Evolutionary conservation across 495 filamentous ascomycete genomes (phyloP).

Genomic region (Penicillium cinerascens): DNA sequence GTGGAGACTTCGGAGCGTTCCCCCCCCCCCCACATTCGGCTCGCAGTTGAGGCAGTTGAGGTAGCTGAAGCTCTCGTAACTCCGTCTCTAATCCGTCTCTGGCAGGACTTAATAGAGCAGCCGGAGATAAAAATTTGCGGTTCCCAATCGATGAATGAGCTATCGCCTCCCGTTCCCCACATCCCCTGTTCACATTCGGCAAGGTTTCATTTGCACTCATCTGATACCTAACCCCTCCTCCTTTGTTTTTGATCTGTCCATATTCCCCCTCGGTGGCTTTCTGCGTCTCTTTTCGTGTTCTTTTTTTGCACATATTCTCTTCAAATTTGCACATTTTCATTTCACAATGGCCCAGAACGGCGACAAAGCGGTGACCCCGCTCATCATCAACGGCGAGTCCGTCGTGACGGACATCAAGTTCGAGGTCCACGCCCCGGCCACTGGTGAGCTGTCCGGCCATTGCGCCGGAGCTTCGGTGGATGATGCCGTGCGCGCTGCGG

Average conservation of each 20-base stretch:
- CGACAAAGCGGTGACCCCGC: constrained; percentile 49
- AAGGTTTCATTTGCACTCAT: constrained; percentile 13
- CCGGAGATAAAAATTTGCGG: constrained; percentile 1
- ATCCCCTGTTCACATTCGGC: neutral
- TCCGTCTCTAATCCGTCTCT: neutral
- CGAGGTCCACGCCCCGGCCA: constrained; percentile 62
- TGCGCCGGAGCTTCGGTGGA: constrained; percentile 58
- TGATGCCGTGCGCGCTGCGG: constrained; percentile 61
- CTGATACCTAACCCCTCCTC: constrained; percentile 11
- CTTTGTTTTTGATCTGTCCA: no score
- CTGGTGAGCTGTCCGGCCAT: constrained; percentile 57
- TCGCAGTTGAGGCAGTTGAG: constrained; percentile 5
- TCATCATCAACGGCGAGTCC: constrained; percentile 71
- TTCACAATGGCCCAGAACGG: constrained; percentile 9
- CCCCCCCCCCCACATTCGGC: constrained; percentile 15
- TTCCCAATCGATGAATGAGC: neutral
- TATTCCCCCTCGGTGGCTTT: neutral
- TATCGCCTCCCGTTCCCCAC: constrained; percentile 5
- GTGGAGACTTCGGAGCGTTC: neutral
- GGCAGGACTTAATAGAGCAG: neutral
- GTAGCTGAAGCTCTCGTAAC: neutral
- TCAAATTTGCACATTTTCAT: neutral
- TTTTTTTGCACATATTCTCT: neutral
- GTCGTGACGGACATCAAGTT: constrained; percentile 58
- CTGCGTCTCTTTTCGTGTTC: neutral